phyloP scores from a whole-genome alignment of 2,329 filamentous ascomycete genomes.

The Colletotrichum agaves region DNA sequence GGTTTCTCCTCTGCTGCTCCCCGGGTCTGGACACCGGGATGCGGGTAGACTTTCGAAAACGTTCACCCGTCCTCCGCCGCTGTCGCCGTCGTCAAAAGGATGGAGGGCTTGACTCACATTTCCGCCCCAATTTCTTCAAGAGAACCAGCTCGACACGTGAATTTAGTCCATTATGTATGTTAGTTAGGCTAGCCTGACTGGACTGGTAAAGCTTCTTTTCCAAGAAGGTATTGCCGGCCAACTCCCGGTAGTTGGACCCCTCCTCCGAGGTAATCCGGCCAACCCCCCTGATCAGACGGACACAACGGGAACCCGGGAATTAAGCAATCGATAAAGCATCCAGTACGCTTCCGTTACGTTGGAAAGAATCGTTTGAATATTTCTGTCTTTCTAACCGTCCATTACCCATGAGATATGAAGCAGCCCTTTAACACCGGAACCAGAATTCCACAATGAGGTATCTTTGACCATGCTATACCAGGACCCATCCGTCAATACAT shows the following conservation, averaged over 20 bases:
- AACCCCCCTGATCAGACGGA: conserved; percentile 1
- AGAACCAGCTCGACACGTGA: neutral
- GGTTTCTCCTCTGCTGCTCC: neutral
- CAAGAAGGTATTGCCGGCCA: neutral
- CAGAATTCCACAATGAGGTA: conserved; percentile 20
- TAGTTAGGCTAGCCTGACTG: neutral
- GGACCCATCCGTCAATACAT: neutral
- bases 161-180: neutral
- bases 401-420: conserved; percentile 9
- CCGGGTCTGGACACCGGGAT: neutral
- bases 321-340: neutral
- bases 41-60: neutral
- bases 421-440: conserved; percentile 3
- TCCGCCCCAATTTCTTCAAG: neutral
- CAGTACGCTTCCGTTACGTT: neutral
- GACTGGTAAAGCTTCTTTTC: neutral
- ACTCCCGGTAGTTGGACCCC: neutral
- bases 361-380: neutral
- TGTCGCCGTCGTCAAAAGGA: neutral
- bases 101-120: neutral
- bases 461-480: conserved; percentile 18
- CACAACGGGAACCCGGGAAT: conserved; percentile 1
- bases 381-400: conserved; percentile 18
- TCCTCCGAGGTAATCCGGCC: conserved; percentile 8
- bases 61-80: neutral